Percentiles rank a stretch among this genome's conserved stretches.
These are phyloP conservation scores for Pythium oligandrum DNA, from an alignment of 352 stramenopile species.

Conservation along the genomic window DNA sequence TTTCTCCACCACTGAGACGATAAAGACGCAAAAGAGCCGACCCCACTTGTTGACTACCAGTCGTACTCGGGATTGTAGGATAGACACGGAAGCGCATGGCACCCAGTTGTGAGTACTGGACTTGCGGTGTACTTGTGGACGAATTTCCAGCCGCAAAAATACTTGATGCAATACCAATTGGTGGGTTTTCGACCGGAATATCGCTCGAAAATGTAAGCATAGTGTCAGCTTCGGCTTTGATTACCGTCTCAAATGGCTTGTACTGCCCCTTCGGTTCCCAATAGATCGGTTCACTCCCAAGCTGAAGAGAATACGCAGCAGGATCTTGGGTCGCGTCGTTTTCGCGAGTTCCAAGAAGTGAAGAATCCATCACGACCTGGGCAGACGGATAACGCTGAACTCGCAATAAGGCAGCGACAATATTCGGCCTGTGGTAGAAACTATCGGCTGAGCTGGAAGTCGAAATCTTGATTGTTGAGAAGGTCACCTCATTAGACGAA, in stretches of 20 bases:
- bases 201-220: slow-evolving; percentile 31
- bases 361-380: slow-evolving; percentile 34
- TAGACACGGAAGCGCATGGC: slow-evolving; percentile 36
- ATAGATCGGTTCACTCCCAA: slow-evolving; percentile 57
- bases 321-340: slow-evolving; percentile 17
- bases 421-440: slow-evolving; percentile 30
- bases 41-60: slow-evolving; percentile 49
- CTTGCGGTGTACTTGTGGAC: slow-evolving; percentile 28
- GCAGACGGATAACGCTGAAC: slow-evolving; percentile 40
- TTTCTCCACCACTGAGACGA: slow-evolving; percentile 56
- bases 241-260: slow-evolving; percentile 25
- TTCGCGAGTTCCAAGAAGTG: slow-evolving; percentile 24
- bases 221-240: slow-evolving; percentile 39
- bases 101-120: slow-evolving; percentile 24
- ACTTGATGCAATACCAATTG: slow-evolving; percentile 12
- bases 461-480: slow-evolving; percentile 20
- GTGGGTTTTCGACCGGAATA: neutral
- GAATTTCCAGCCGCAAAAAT: slow-evolving; percentile 44
- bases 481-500: slow-evolving; percentile 17
- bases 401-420: slow-evolving; percentile 20
- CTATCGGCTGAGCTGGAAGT: slow-evolving; percentile 27
- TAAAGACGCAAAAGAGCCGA: slow-evolving; percentile 45
- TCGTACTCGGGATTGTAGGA: slow-evolving; percentile 23
- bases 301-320: slow-evolving; percentile 28
- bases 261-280: slow-evolving; percentile 48